A percentile compares a stretch with the other conserved stretches of the same genome.
phyloP scores from a whole-genome alignment of 768 basidiomycete genomes.

The Pholiota conissans region DNA sequence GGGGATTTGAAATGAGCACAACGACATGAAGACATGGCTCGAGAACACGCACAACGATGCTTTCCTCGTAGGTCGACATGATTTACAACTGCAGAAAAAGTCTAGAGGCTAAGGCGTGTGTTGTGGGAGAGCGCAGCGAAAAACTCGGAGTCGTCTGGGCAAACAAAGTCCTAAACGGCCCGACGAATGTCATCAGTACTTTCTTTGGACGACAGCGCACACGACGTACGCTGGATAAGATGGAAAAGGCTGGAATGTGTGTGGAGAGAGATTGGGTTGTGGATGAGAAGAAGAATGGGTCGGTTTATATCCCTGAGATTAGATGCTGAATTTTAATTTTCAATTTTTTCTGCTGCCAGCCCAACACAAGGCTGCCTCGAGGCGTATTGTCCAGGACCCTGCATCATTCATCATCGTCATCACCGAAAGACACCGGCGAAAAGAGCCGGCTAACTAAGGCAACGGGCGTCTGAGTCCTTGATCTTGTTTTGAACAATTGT shows the following conservation, averaged over 20 bases:
- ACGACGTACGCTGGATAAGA: neutral
- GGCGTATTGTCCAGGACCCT: conserved; percentile 9
- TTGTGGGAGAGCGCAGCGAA: neutral
- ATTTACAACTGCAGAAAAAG: neutral
- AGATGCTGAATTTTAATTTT: conserved; percentile 1
- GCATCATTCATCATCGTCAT: conserved; percentile 3
- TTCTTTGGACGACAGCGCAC: neutral
- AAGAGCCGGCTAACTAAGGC: too few species aligned
- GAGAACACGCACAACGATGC: neutral
- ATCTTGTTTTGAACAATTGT: too few species aligned
- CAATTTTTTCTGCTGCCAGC: neutral
- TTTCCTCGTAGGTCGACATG: conserved; percentile 4
- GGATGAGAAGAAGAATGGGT: neutral
- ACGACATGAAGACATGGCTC: neutral
- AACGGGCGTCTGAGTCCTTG: too few species aligned
- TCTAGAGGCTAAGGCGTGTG: neutral
- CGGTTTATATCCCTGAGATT: conserved; percentile 8
- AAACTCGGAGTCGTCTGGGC: neutral
- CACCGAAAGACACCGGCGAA: too few species aligned
- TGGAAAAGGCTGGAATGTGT: neutral
- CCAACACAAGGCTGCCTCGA: conserved; percentile 8
- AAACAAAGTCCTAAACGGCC: neutral
- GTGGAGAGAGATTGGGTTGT: neutral
- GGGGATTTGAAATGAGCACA: neutral
- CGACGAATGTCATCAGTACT: neutral